These are phyloP conservation scores for Salvia splendens DNA, from an alignment of 257 asterid genomes.

Conservation along the genomic window DNA sequence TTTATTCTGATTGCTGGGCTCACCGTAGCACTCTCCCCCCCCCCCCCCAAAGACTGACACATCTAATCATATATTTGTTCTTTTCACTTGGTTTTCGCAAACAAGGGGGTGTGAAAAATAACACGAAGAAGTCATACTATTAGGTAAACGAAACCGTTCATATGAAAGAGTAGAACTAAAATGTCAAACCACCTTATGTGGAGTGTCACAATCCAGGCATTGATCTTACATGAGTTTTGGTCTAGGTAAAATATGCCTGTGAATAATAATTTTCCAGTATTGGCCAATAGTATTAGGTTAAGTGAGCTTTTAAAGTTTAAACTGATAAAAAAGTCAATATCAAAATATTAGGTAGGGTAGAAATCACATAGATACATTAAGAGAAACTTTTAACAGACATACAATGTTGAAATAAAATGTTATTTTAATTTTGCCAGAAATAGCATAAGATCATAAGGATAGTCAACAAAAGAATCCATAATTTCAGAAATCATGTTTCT, in stretches of 20 bases:
- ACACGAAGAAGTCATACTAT: constrained; percentile 20
- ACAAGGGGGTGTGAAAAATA: constrained; percentile 7
- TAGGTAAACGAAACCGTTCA: constrained; percentile 23
- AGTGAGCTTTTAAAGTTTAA: neutral
- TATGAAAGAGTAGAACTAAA: neutral
- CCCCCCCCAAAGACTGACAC: neutral
- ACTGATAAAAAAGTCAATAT: constrained; percentile 33
- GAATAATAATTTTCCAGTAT: constrained; percentile 3
- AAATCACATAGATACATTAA: constrained; percentile 11
- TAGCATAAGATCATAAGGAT: neutral
- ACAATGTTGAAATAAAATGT: constrained; percentile 9
- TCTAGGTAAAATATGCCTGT: constrained; percentile 17
- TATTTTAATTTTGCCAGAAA: constrained; percentile 5
- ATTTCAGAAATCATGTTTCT: neutral
- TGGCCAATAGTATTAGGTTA: constrained; percentile 4
- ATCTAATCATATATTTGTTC: neutral
- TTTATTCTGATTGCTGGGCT: neutral
- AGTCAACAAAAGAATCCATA: constrained; percentile 2
- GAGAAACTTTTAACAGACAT: neutral
- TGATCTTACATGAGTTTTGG: constrained; percentile 6
- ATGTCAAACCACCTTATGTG: constrained; percentile 19
- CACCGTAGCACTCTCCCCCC: neutral
- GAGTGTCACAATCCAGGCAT: constrained; percentile 30
- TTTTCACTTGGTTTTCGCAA: neutral
- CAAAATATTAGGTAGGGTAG: constrained; percentile 29